Evolutionary conservation across 106 monocot genomes (phyloP), one percentile per base, ranked within the genome.

Genomic region (Amphibolis antarctica): DNA sequence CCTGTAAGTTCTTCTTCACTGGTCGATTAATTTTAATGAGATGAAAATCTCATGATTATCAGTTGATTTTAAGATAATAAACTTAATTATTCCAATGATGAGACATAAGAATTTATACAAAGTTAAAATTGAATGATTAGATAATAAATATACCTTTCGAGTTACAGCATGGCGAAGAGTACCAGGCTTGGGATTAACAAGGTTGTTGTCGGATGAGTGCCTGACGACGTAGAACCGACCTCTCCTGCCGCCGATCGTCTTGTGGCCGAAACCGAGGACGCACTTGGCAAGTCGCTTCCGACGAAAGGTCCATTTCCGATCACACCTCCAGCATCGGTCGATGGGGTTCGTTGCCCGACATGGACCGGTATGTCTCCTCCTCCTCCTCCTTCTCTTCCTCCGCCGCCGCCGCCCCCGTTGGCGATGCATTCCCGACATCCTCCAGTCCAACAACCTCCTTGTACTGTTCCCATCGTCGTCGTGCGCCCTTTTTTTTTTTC

Each of bases 241-340:
- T 13, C 23, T n/a, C 62, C 23, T 53, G 18, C 77, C 77, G 49
- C 77, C 72, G 46, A 27, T 25, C 18, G 67, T 57, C 15, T 22
- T 27, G 29, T 72, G 77, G 20, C 77, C 77, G 67, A 78, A 78
- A 31, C 77, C 77, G 59, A 72, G 77, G 46, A 74, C 77, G 59
- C 86, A 86, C 4, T 22, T 36, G 36, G 80, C 83, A 11, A 85
- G 81, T 12, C 50, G 45, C 78, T 85, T 78, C 31, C 69, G 69
- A 46, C 47, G 12, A 27, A 3, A 5, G 43, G 63, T 63, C 85
- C 85, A 85, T 59, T 76, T 45, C 12, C n/a, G 22, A 28, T 47
- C 22, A 73, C 85, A 85, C 46, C 85, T 29, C 85, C 85, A 85
- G 75, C 85, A 85, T 15, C 72, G 68, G 69, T 85, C 85, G 69